phyloP scores from a whole-genome alignment of 768 basidiomycete genomes.

The Auriscalpium microsporum region DNA sequence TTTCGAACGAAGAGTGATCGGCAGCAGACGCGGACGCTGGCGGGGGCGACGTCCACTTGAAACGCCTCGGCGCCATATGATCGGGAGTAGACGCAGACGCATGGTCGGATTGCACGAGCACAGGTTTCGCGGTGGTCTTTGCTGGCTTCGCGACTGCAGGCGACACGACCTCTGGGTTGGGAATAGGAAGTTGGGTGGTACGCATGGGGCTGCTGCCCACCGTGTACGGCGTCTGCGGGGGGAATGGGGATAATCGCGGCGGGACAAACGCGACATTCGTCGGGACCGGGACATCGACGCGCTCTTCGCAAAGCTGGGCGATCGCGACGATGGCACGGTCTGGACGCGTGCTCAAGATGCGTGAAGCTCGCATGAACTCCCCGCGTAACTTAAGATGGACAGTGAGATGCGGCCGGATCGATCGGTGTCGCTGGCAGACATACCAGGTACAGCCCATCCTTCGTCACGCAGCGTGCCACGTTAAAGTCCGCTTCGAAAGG shows the following conservation, averaged over 20 bases:
- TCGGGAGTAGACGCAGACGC: slow-evolving; percentile 23
- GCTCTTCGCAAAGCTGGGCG: slow-evolving; percentile 87
- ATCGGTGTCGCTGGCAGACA: slow-evolving; percentile 17
- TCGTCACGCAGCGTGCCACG: slow-evolving; percentile 92
- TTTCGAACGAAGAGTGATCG: slow-evolving; percentile 61
- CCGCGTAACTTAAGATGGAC: slow-evolving; percentile 70
- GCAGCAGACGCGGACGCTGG: slow-evolving; percentile 65
- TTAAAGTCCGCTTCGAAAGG: slow-evolving; percentile 97
- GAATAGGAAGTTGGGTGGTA: slow-evolving; percentile 29
- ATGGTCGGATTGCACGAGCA: slow-evolving; percentile 3
- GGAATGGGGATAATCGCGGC: slow-evolving; percentile 35
- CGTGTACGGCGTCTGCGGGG: slow-evolving; percentile 66
- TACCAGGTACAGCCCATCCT: slow-evolving; percentile 92
- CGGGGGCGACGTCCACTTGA: slow-evolving; percentile 82
- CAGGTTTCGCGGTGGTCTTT: neutral
- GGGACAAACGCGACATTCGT: slow-evolving; percentile 36
- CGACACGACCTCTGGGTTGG: slow-evolving; percentile 26
- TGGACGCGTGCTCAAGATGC: slow-evolving; percentile 73
- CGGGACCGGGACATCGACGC: slow-evolving; percentile 53
- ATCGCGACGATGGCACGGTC: slow-evolving; percentile 76
- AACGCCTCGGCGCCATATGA: slow-evolving; percentile 74
- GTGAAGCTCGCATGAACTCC: slow-evolving; percentile 93
- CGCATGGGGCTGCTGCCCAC: slow-evolving; percentile 55
- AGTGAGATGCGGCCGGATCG: slow-evolving; percentile 7
- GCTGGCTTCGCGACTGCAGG: too few relatives aligned